Conservation (phyloP, 139 green algal genomes). For the Tetraselmis chui region DNA sequence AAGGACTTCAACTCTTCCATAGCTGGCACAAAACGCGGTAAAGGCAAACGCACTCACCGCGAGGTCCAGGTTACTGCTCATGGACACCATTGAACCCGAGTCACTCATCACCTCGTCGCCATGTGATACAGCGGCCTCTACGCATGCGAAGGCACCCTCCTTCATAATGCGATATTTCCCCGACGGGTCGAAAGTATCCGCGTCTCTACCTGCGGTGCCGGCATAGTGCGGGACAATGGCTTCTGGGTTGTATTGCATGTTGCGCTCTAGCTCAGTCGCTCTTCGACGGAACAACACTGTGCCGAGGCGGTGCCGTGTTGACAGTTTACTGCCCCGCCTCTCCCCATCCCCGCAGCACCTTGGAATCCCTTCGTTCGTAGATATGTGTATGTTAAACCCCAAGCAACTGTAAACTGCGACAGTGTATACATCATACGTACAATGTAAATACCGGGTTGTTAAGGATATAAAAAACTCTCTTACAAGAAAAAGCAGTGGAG, state of each 20-base stretch:
- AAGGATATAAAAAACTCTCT: no score
- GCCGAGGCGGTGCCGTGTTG: no score
- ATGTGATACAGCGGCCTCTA: conserved; percentile 12
- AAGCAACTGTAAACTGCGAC: no score
- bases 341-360: no score
- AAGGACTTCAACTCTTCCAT: background rate
- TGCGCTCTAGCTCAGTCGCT: no score
- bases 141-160: conserved; percentile 16
- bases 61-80: conserved; percentile 25
- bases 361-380: no score
- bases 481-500: no score
- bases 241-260: background rate
- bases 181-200: conserved; percentile 8
- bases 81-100: conserved; percentile 30
- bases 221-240: conserved; percentile 1
- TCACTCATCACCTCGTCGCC: conserved; percentile 27
- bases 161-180: conserved; percentile 19
- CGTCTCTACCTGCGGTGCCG: conserved; percentile 1
- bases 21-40: background rate
- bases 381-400: no score
- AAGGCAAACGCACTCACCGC: background rate
- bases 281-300: no score
- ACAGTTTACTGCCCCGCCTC: no score
- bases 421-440: no score
- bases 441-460: no score